Evolutionary conservation across 345 rosid species (phyloP).

Genomic region (Eucalyptus globulus): DNA sequence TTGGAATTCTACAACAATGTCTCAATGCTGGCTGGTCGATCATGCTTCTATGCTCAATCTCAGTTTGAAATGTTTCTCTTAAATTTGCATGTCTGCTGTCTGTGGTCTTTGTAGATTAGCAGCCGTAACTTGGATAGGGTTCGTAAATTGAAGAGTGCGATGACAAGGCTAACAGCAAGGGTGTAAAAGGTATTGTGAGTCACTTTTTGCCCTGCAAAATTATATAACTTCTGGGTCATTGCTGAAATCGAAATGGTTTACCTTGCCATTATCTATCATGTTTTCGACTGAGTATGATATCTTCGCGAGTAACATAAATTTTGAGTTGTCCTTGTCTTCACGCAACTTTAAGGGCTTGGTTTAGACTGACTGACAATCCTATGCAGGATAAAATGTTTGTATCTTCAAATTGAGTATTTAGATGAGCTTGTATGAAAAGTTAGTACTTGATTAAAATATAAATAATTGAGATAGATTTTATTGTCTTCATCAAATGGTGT

Average conservation of each 20-base stretch:
- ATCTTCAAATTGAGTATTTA: neutral
- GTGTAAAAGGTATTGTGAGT: conserved; percentile 63
- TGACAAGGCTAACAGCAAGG: conserved; percentile 90
- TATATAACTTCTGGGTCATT: neutral
- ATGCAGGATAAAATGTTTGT: neutral
- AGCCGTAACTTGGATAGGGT: conserved; percentile 96
- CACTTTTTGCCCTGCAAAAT: neutral
- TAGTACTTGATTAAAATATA: neutral
- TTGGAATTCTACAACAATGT: neutral
- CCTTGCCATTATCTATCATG: neutral
- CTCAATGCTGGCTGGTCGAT: neutral
- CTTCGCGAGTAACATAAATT: neutral
- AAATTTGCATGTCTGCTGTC: neutral
- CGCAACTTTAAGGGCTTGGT: neutral
- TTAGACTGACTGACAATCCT: neutral
- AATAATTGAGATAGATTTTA: neutral
- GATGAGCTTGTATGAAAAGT: neutral
- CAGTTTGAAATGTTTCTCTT: neutral
- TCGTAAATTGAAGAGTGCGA: conserved; percentile 92
- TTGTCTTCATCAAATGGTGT: neutral
- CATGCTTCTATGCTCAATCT: neutral
- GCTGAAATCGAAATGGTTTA: neutral
- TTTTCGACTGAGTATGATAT: neutral
- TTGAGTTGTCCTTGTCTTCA: neutral
- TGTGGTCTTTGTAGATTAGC: conserved; percentile 48